Evolutionary conservation across 129 eudicot genomes (phyloP), one percentile per base, ranked within the genome.

Genomic region (Rutidosis leptorrhynchoides): DNA sequence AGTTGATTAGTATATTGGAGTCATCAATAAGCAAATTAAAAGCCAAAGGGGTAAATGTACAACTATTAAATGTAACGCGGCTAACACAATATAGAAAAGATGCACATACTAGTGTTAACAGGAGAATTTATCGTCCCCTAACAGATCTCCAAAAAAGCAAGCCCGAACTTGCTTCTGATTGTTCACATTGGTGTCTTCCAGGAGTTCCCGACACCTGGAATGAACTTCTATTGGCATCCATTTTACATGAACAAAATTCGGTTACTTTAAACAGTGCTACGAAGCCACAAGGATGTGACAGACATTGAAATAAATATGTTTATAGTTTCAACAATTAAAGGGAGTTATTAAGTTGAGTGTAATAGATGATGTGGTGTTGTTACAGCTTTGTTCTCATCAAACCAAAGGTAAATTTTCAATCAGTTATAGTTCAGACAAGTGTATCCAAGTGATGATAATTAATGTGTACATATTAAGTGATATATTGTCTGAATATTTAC

Each of bases 41-140:
- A 42, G 56, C 65, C 40, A 56, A 40, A 10, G 74, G 74, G 42
- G 40, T 69, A 37, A 35, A 69, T 35, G 65, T 69, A 12, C 35
- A 57, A 26, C 5, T 69, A 1, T 22, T 57, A 17, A 69, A 69
- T 37, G 42, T 69, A 35, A 69, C 74, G 35, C 74, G 17, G 37
- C 65, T 69, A 37, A 55, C 74, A 69, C 65, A 69, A 58, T 56
- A 40, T 23, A 69, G 74, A 69, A 69, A 69, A 69, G 74, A 69
- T 42, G 74, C 55, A 7, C 74, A 69, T 23, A 46, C 74, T 32
- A 35, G 53, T 6, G 14, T 69, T 17, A 20, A 69, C 27, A 35
- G 55, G 26, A 69, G 3, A 25, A 45, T 3, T 24, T 69, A 64
- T 63, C 30, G 35, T 24, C 64, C 73, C 15, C 54, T 54, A 35